phyloP scores from a whole-genome alignment of 2,329 filamentous ascomycete species.

The Apiospora hydei region DNA sequence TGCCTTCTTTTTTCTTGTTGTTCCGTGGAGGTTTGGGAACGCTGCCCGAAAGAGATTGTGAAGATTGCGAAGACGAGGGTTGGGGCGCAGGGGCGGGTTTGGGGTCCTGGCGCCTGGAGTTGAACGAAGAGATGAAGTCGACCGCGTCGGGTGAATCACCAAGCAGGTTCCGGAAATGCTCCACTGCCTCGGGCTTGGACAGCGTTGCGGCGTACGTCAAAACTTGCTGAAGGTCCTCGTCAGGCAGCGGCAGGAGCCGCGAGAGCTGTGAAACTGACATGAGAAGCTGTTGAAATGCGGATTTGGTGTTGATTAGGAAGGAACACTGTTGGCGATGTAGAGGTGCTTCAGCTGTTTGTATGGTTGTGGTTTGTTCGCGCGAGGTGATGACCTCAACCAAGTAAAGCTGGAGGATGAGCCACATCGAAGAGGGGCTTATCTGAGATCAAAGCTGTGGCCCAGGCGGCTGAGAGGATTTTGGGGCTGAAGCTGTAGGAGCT shows the following conservation, averaged over 20 bases:
- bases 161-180: slow-evolving; percentile 87
- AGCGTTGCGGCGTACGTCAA: slow-evolving; percentile 82
- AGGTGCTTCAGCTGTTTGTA: not conserved
- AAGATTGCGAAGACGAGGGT: slow-evolving; percentile 33
- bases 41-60: slow-evolving; percentile 27
- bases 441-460: slow-evolving; percentile 14
- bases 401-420: not conserved
- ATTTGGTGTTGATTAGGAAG: not conserved
- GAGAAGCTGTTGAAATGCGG: not conserved
- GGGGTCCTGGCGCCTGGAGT: slow-evolving; percentile 65
- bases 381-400: not conserved
- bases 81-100: slow-evolving; percentile 33
- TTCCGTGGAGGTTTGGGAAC: slow-evolving; percentile 54
- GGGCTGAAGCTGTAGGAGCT: not conserved
- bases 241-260: slow-evolving; percentile 82
- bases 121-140: slow-evolving; percentile 84
- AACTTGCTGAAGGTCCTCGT: slow-evolving; percentile 83
- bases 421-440: slow-evolving; percentile 1
- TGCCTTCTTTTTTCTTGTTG: slow-evolving; percentile 64
- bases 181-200: slow-evolving; percentile 77
- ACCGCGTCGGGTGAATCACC: slow-evolving; percentile 81
- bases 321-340: not conserved
- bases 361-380: not conserved
- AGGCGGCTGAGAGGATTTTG: not conserved
- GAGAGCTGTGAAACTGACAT: slow-evolving; percentile 75